phyloP scores from a whole-genome alignment of 2,329 filamentous ascomycete species.

The Fusarium tuaranense region DNA sequence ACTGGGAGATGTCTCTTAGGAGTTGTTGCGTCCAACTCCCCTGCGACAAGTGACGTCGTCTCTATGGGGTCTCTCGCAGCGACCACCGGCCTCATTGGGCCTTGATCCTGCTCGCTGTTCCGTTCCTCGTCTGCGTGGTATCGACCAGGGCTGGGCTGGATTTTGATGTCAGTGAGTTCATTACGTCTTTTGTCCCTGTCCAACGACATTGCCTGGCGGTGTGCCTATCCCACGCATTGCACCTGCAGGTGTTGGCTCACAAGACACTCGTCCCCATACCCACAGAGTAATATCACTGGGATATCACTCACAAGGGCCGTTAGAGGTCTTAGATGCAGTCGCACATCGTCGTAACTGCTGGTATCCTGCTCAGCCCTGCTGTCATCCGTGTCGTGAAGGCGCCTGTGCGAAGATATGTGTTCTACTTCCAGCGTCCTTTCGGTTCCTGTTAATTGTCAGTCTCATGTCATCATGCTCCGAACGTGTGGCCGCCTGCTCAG shows the following conservation, averaged over 20 bases:
- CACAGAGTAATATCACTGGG: background rate
- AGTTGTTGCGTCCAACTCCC: slow-evolving; percentile 4
- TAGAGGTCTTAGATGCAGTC: background rate
- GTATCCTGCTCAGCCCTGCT: background rate
- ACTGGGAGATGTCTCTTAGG: slow-evolving; percentile 27
- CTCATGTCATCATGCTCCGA: background rate
- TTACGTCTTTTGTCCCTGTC: background rate
- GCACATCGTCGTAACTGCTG: background rate
- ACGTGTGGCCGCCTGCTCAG: background rate
- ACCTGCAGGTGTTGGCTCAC: background rate
- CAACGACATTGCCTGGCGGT: background rate
- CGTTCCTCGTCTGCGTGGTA: slow-evolving; percentile 8
- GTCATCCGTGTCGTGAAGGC: background rate
- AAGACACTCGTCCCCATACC: background rate
- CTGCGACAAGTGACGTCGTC: background rate
- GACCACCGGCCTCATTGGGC: background rate
- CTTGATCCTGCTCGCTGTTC: background rate
- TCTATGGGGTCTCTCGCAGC: background rate
- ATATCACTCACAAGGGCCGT: slow-evolving; percentile 19
- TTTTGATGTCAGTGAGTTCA: background rate
- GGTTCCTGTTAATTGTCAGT: slow-evolving; percentile 2
- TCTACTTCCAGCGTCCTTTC: background rate
- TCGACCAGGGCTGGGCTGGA: slow-evolving; percentile 1
- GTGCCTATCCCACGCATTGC: background rate
- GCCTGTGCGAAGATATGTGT: background rate